Percentiles rank a stretch among this genome's conserved stretches.
These are phyloP conservation scores for Boletus calvinii DNA, from an alignment of 1,284 basidiomycete species.

Conservation along the genomic window DNA sequence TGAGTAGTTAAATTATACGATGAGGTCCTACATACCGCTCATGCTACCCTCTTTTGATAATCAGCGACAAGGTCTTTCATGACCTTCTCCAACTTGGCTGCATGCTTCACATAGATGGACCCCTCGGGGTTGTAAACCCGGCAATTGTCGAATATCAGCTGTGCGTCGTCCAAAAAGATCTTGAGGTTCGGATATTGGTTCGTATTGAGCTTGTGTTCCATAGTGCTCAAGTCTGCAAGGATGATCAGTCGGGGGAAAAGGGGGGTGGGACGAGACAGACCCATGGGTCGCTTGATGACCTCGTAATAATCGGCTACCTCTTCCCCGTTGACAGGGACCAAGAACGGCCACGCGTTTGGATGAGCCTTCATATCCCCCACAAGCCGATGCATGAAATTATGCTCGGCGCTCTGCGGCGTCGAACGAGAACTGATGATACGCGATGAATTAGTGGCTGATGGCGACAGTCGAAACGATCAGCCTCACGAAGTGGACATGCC, in stretches of 20 bases:
- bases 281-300: slow-evolving; percentile 92
- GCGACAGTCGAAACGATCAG: not conserved
- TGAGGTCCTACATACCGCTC: not conserved
- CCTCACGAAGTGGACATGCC: slow-evolving; percentile 79
- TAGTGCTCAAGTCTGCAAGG: slow-evolving; percentile 76
- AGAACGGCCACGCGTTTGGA: slow-evolving; percentile 87
- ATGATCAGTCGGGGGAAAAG: slow-evolving; percentile 1
- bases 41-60: slow-evolving; percentile 26
- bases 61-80: slow-evolving; percentile 53
- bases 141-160: slow-evolving; percentile 91
- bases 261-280: slow-evolving; percentile 44
- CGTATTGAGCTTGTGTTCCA: slow-evolving; percentile 90
- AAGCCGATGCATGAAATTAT: slow-evolving; percentile 77
- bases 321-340: slow-evolving; percentile 74
- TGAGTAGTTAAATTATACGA: not conserved
- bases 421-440: slow-evolving; percentile 38
- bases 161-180: slow-evolving; percentile 78
- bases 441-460: not conserved
- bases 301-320: slow-evolving; percentile 93
- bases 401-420: slow-evolving; percentile 55
- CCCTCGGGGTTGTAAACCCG: slow-evolving; percentile 85
- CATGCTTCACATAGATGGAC: slow-evolving; percentile 85
- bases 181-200: slow-evolving; percentile 78
- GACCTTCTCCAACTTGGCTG: slow-evolving; percentile 77
- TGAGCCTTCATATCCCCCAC: slow-evolving; percentile 83